Conservation (phyloP, 495 filamentous ascomycete genomes). For the Massariosphaeria phaeospora region DNA sequence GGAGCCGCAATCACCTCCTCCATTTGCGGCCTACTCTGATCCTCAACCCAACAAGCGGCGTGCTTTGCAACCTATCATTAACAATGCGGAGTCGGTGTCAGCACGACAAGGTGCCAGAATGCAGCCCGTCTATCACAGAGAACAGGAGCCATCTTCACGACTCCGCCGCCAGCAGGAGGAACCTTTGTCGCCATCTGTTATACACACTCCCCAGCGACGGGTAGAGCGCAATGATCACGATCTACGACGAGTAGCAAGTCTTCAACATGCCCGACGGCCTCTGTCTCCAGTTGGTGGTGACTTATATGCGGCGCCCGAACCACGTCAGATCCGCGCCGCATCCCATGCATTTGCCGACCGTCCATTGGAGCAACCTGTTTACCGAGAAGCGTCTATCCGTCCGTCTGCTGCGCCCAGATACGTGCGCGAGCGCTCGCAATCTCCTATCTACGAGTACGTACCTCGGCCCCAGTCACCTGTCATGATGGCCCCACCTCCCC, state of each 20-base stretch:
- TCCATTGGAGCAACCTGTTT: constrained; percentile 47
- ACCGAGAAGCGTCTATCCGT: constrained; percentile 50
- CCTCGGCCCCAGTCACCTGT: constrained; percentile 27
- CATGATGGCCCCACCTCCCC: constrained; percentile 33
- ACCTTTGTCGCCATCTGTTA: constrained; percentile 40
- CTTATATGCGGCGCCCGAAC: constrained; percentile 11
- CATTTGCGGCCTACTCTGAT: constrained; percentile 44
- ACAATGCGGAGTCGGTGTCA: constrained; percentile 45
- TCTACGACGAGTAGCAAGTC: constrained; percentile 56
- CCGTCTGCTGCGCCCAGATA: constrained; percentile 44
- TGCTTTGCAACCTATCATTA: constrained; percentile 47
- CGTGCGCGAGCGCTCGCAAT: constrained; percentile 53
- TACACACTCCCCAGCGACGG: constrained; percentile 42
- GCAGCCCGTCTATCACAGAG: constrained; percentile 28
- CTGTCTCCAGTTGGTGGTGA: constrained; percentile 39
- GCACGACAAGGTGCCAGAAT: constrained; percentile 42
- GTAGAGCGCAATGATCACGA: constrained; percentile 52
- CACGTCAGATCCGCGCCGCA: constrained; percentile 46
- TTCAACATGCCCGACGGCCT: constrained; percentile 42
- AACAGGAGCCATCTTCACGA: constrained; percentile 24
- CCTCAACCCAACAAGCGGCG: constrained; percentile 44
- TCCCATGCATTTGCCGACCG: constrained; percentile 59
- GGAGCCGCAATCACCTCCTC: constrained; percentile 80
- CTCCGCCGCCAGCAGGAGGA: constrained; percentile 34
- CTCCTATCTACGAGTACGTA: constrained; percentile 42